A percentile compares a stretch with the other conserved stretches of the same genome.
Conservation (phyloP, 495 filamentous ascomycete genomes). For the Glarea lozoyensis region DNA sequence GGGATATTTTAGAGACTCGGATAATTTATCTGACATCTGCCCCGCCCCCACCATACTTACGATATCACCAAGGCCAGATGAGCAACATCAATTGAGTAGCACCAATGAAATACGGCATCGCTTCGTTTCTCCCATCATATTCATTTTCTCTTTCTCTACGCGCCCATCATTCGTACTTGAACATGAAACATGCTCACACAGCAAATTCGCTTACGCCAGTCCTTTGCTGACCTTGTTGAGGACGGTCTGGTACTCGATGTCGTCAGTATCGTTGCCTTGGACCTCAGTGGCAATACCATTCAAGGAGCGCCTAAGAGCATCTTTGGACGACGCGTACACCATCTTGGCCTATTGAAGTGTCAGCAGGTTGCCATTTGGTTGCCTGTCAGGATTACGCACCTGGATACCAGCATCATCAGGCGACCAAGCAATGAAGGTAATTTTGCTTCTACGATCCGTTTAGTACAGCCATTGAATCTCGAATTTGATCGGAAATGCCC, state of each 20-base stretch:
- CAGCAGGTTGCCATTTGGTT: background rate
- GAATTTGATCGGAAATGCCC: conserved; percentile 9
- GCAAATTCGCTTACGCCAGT: conserved; percentile 25
- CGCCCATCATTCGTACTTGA: background rate
- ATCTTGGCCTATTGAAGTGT: conserved; percentile 59
- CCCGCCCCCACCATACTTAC: too few species aligned
- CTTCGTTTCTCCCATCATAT: background rate
- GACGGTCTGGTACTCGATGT: conserved; percentile 78
- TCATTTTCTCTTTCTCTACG: background rate
- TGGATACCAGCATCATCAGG: conserved; percentile 74
- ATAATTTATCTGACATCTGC: background rate
- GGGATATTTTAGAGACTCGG: background rate
- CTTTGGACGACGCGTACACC: conserved; percentile 95
- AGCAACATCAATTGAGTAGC: conserved; percentile 3
- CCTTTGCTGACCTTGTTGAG: conserved; percentile 76
- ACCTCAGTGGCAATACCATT: conserved; percentile 71
- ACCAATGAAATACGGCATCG: conserved; percentile 5
- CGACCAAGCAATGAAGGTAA: conserved; percentile 90
- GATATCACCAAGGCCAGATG: conserved; percentile 5
- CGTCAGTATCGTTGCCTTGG: conserved; percentile 87
- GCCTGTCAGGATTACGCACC: conserved; percentile 48
- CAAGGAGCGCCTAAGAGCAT: conserved; percentile 79
- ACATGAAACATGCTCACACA: too few species aligned
- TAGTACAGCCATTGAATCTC: conserved; percentile 4
- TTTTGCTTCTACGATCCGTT: conserved; percentile 64